Evolutionary conservation across 768 basidiomycete genomes (phyloP).

Genomic region (Xerocomus potaroensis): DNA sequence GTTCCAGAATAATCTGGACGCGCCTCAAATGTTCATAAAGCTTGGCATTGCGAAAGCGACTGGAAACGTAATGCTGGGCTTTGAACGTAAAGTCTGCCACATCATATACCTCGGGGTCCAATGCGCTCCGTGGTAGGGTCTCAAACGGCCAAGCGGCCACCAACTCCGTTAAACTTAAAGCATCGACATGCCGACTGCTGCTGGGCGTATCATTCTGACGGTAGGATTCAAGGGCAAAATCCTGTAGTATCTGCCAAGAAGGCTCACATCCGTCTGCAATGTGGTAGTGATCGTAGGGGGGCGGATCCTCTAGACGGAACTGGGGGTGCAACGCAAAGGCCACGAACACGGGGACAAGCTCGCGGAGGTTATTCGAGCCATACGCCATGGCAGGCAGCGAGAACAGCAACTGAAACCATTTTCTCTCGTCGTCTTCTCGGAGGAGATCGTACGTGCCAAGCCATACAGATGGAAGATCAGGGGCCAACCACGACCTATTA

Average conservation of each 20-base stretch:
- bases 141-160: neutral
- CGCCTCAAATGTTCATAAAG: neutral
- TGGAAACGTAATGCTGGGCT: neutral
- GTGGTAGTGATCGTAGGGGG: too few relatives aligned
- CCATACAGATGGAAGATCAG: slow-evolving; percentile 16
- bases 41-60: neutral
- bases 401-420: slow-evolving; percentile 23
- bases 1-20: neutral
- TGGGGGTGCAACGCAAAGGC: slow-evolving; percentile 23
- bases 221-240: too few relatives aligned
- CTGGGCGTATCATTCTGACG: too few relatives aligned
- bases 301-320: slow-evolving; percentile 6
- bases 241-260: neutral
- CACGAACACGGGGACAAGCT: slow-evolving; percentile 24
- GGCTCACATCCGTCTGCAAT: neutral
- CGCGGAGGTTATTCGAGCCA: neutral
- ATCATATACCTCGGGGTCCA: neutral
- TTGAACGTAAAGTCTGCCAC: neutral
- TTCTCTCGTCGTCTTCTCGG: slow-evolving; percentile 4
- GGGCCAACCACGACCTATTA: slow-evolving; percentile 22
- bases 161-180: too few relatives aligned
- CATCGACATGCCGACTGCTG: too few relatives aligned
- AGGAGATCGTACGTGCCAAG: slow-evolving; percentile 25
- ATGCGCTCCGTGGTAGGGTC: neutral
- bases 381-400: slow-evolving; percentile 30